Conservation (phyloP, 805 yeast species). For the Teunomyces atbi region DNA sequence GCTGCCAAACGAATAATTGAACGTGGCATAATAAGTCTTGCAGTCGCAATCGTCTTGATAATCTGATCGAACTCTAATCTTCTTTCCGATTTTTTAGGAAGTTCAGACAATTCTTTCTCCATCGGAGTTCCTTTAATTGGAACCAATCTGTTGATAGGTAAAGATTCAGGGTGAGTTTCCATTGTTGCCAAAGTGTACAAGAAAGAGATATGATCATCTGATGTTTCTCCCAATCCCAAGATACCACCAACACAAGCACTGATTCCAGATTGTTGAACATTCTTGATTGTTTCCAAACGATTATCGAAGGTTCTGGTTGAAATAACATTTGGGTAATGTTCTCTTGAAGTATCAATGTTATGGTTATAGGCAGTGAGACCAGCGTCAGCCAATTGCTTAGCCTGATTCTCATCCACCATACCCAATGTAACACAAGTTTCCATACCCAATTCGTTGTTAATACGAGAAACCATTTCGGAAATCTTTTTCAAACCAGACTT, state of each 20-base stretch:
- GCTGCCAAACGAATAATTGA: slow-evolving; percentile 75
- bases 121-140: slow-evolving; percentile 79
- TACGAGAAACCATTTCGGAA: slow-evolving; percentile 60
- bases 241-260: slow-evolving; percentile 80
- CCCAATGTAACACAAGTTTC: slow-evolving; percentile 82
- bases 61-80: slow-evolving; percentile 59
- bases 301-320: slow-evolving; percentile 72
- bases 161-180: slow-evolving; percentile 73
- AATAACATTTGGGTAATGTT: slow-evolving; percentile 70
- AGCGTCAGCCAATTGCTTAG: slow-evolving; percentile 55
- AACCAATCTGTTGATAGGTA: slow-evolving; percentile 79
- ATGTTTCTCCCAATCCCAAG: slow-evolving; percentile 73
- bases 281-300: slow-evolving; percentile 61
- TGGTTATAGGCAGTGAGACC: slow-evolving; percentile 83
- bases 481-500: slow-evolving; percentile 64
- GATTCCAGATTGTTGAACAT: slow-evolving; percentile 62
- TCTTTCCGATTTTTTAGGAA: slow-evolving; percentile 34
- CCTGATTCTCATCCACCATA: slow-evolving; percentile 69
- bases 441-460: slow-evolving; percentile 60
- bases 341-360: slow-evolving; percentile 76
- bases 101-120: slow-evolving; percentile 48
- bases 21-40: slow-evolving; percentile 70
- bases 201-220: slow-evolving; percentile 68
- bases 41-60: slow-evolving; percentile 71
- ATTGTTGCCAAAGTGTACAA: slow-evolving; percentile 64